Evolutionary conservation across 2,329 filamentous ascomycete genomes (phyloP), one percentile per base, ranked within the genome.

Genomic region (Aspergillus sp.): DNA sequence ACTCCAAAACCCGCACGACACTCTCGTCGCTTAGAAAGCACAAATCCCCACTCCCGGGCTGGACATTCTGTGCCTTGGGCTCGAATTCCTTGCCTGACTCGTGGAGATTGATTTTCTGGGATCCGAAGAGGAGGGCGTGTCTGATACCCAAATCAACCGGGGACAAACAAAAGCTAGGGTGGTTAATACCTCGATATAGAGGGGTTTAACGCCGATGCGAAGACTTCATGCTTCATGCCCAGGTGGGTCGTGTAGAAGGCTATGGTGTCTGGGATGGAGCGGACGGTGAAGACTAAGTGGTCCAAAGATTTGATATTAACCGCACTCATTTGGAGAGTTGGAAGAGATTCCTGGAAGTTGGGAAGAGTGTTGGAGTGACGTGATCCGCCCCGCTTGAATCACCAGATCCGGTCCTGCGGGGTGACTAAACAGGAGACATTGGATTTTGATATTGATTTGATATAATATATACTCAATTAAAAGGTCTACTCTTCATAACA

Each of bases 51-150:
- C 81, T 84, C 0, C 85, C 85, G 0, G 82, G 81, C 53, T 81
- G 73, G 0, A 83, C 83, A 11, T 71, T 76, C 3, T 67, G 66
- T 0, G 84, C 85, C 65, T 86, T 86, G 3, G 85, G 84, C 58
- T 85, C 82, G 61, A 86, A 86, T 58, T 87, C 84, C 13, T 77
- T 78, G 6, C 83, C 84, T 11, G 74, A 72, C 61, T 83, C 76
- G 64, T 87, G 85, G 2, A 88, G 77, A 59, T 87, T 87, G 57
- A 87, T 83, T 70, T 87, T 87, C 60, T 85, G 83, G 1, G 62
- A 66, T 34, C 84, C 85, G 62, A 87, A 87, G 4, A 77, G 71
- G 15, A 87, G 75, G 0, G 83, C 83, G 57, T 83, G 78, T 12
- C 84, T 20, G 3, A 20, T 19, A 19, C 19, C 19, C 2, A 19